A percentile compares a stretch with the other conserved stretches of the same genome.
Conservation (phyloP, 1,284 basidiomycete genomes). For the Rhodotorula sp. region DNA sequence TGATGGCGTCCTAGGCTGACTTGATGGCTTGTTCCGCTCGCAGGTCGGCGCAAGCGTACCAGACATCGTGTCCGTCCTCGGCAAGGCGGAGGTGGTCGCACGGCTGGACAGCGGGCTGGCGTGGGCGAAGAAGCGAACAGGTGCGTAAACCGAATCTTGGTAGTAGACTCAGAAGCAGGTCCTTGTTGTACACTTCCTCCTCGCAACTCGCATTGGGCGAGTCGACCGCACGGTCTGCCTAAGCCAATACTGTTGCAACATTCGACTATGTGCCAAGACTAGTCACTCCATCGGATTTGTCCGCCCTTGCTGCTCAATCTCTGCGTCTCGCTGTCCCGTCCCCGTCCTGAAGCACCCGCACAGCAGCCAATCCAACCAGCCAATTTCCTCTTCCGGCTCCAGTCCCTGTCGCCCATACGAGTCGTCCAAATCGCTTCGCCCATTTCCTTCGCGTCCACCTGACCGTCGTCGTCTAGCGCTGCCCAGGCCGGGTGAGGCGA, state of each 20-base stretch:
- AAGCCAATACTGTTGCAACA: no score
- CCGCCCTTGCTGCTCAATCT: slow-evolving; percentile 4
- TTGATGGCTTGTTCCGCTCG: background rate
- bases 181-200: background rate
- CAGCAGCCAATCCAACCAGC: slow-evolving; percentile 8
- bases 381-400: background rate
- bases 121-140: background rate
- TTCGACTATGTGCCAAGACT: no score
- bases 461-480: background rate
- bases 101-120: slow-evolving; percentile 7
- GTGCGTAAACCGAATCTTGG: no score
- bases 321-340: background rate
- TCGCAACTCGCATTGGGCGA: no score
- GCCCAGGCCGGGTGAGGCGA: background rate
- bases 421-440: background rate
- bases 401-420: no score
- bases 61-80: slow-evolving; percentile 55
- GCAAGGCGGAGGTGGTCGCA: slow-evolving; percentile 45
- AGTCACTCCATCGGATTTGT: slow-evolving; percentile 9
- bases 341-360: slow-evolving; percentile 9
- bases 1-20: no score
- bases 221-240: no score
- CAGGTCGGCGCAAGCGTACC: slow-evolving; percentile 58
- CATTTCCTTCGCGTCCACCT: background rate
- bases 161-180: background rate